Base-by-base conservation (phyloP, 208 protist species). In the Naegleria fowleri region DNA sequence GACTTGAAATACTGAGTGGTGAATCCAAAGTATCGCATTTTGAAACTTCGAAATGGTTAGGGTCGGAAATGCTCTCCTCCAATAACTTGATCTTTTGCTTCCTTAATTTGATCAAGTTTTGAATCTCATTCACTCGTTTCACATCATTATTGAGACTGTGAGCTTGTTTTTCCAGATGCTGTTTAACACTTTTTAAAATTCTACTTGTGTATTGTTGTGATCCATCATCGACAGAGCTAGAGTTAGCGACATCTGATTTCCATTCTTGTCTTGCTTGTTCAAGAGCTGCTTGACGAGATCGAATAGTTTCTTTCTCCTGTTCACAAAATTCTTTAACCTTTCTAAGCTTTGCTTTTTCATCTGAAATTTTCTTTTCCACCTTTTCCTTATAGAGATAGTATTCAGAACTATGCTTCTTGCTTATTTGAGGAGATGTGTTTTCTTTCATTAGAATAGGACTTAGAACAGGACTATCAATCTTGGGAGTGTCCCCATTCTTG, bases 21-120 rank as follows among this genome's bases (percentile, higher is more conserved):
- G 67, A 79, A 19, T 67, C 55, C 11, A 29, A 29, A 67, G 3
- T 29, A 22, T 15, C 55, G 9, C 25, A 36, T n/a, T 5, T 76
- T 9, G 7, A 79, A 13, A 13, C 0, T 79, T 36, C 67, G n/a
- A 29, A 36, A 79, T 79, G 67, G 16, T 9, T 36, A 4, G 19
- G 67, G 6, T 79, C 29, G 7, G 36, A 0, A 29, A 88, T 22
- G 7, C n/a, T 88, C 5, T 88, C 22, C 55, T 88, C 29, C 43
- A 88, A 58, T 58, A 88, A 25, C 22, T 88, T 88, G 19, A 88
- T 15, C 38, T 88, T 88, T 29, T 88, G 19, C 15, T 88, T 58
- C 29, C 85, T 48, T 19, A 88, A 58, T 59, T 36, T 38, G 55
- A 88, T 58, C 13, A n/a, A 38, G 33, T 58, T 51, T 88, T 88